A percentile compares a stretch with the other conserved stretches of the same genome.
Conservation (phyloP, 1,284 basidiomycete species). For the Moesziomyces parantarcticus region DNA sequence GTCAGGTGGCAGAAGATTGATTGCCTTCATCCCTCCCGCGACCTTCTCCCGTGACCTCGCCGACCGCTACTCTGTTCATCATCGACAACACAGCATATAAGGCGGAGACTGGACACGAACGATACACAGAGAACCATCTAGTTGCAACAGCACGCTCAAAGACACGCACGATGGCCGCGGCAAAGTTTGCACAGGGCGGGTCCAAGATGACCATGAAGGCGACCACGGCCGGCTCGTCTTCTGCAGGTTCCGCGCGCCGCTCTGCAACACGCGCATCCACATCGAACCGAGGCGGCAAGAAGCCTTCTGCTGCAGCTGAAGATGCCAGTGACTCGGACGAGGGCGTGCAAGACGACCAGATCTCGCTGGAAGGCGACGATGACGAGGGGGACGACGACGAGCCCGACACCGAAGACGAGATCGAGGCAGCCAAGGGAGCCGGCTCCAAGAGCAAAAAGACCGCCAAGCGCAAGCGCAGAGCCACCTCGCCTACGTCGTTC, state of each 20-base stretch:
- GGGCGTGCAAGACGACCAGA: constrained; percentile 25
- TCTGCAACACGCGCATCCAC: constrained; percentile 15
- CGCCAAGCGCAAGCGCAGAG: constrained; percentile 61
- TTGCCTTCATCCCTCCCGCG: too few relatives aligned
- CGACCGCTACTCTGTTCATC: too few relatives aligned
- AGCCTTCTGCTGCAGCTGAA: constrained; percentile 7
- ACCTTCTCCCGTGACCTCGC: too few relatives aligned
- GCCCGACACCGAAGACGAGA: constrained; percentile 57
- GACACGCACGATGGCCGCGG: constrained; percentile 25
- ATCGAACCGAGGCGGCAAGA: constrained; percentile 17
- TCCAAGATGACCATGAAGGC: constrained; percentile 51
- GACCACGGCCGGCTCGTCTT: constrained; percentile 6
- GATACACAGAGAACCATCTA: too few relatives aligned
- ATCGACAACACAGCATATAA: too few relatives aligned
- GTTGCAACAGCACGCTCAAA: neutral
- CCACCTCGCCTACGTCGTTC: constrained; percentile 61
- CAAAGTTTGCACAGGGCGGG: constrained; percentile 29
- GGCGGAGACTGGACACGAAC: too few relatives aligned
- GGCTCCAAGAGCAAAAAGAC: constrained; percentile 59
- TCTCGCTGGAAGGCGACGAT: constrained; percentile 28
- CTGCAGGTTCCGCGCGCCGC: neutral
- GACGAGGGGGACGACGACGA: constrained; percentile 38
- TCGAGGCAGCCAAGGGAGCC: constrained; percentile 49
- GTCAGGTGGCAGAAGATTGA: too few relatives aligned
- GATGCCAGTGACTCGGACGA: constrained; percentile 24